Percentiles rank a stretch among this genome's conserved stretches.
These are phyloP conservation scores for Schoenoplectus tabernaemontani DNA, from an alignment of 202 grass and related monocot species.

Conservation along the genomic window DNA sequence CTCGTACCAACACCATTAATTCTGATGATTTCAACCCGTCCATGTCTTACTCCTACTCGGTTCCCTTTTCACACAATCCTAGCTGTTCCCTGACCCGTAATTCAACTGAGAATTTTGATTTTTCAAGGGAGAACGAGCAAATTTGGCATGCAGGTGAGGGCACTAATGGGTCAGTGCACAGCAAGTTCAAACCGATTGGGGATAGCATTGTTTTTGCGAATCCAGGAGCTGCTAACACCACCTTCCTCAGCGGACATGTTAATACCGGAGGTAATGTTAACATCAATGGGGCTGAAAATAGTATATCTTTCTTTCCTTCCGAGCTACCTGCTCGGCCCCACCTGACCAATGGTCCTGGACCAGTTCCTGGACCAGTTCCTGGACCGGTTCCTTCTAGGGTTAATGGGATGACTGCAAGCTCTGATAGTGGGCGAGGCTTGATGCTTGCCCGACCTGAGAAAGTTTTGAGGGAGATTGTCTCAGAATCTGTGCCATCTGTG, in stretches of 20 bases:
- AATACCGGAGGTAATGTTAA: conserved; percentile 11
- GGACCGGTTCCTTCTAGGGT: conserved; percentile 30
- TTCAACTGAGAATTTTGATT: conserved; percentile 75
- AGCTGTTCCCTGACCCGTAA: conserved; percentile 83
- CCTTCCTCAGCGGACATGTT: conserved; percentile 21
- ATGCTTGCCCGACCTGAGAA: conserved; percentile 40
- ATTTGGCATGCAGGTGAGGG: conserved; percentile 60
- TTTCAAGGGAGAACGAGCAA: conserved; percentile 29
- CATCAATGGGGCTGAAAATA: conserved; percentile 6
- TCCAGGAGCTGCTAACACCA: conserved; percentile 13
- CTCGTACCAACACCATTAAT: conserved; percentile 60
- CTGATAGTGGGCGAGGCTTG: conserved; percentile 45
- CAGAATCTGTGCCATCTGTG: conserved; percentile 44
- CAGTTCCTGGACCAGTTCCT: too few species aligned
- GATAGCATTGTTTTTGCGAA: conserved; percentile 80
- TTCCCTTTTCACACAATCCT: conserved; percentile 77
- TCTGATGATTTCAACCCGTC: conserved; percentile 47
- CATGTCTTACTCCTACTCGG: conserved; percentile 72
- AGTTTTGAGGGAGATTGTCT: conserved; percentile 58
- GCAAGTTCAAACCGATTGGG: conserved; percentile 68
- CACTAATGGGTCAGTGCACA: conserved; percentile 84
- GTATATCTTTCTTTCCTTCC: conserved; percentile 66
- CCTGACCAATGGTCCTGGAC: not conserved
- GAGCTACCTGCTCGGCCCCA: conserved; percentile 68
- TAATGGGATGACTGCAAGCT: conserved; percentile 39